Conservation (phyloP, 2,329 filamentous ascomycete species). For the Zymoseptoria crescenta region DNA sequence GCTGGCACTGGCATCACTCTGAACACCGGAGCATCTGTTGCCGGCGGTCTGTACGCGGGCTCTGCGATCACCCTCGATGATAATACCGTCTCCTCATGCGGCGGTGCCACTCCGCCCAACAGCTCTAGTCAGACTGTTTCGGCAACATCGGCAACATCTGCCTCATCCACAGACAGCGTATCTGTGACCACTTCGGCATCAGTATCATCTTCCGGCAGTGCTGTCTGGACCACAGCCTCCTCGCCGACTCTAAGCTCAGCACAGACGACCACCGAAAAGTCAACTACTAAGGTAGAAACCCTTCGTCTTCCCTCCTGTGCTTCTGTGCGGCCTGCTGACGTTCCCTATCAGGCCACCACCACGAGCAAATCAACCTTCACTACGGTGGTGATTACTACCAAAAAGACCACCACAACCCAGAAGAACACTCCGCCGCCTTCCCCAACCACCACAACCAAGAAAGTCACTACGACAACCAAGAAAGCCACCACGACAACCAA, state of each 20-base stretch:
- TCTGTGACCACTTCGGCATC: background rate
- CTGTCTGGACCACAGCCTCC: background rate
- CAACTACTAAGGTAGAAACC: background rate
- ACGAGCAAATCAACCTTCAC: background rate
- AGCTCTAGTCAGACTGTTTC: background rate
- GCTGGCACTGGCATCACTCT: conserved; percentile 5
- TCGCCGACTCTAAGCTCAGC: background rate
- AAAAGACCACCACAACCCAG: background rate
- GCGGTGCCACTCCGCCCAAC: background rate
- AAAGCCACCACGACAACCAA: background rate
- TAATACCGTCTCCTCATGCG: background rate
- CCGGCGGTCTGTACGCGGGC: conserved; percentile 4
- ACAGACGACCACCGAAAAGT: background rate
- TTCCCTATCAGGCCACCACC: background rate
- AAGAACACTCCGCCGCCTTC: background rate
- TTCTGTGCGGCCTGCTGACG: background rate
- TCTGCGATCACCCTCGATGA: conserved; percentile 6
- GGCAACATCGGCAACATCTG: background rate
- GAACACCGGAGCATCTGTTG: conserved; percentile 3
- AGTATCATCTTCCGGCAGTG: background rate
- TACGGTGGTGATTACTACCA: background rate
- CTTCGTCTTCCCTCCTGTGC: background rate
- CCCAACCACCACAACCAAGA: background rate
- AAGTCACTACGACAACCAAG: background rate
- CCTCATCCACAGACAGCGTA: background rate